These are phyloP conservation scores for Gymnopilus junonius DNA, from an alignment of 768 basidiomycete genomes.

Conservation along the genomic window DNA sequence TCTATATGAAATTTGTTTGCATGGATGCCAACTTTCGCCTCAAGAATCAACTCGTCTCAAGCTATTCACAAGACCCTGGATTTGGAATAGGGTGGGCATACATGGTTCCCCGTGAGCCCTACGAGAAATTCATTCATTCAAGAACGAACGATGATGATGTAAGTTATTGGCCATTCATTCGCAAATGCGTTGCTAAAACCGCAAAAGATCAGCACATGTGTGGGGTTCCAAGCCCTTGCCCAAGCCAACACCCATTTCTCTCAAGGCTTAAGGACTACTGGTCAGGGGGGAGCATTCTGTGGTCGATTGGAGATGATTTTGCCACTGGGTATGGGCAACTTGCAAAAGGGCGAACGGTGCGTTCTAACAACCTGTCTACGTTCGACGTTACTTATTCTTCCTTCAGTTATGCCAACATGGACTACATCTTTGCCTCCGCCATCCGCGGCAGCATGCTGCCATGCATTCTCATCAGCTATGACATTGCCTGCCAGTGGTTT, in stretches of 20 bases:
- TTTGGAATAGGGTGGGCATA: slow-evolving; percentile 16
- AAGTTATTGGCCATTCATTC: background rate
- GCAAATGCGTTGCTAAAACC: background rate
- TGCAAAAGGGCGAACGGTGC: slow-evolving; percentile 36
- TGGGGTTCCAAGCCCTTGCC: slow-evolving; percentile 25
- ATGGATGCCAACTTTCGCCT: slow-evolving; percentile 15
- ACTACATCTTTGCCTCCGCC: background rate
- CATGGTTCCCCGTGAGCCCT: slow-evolving; percentile 7
- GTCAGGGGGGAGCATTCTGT: slow-evolving; percentile 24
- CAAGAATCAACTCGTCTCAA: slow-evolving; percentile 16
- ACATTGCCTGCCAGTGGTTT: slow-evolving; percentile 35
- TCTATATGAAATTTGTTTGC: background rate
- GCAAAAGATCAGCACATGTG: slow-evolving; percentile 27
- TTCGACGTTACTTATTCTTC: background rate
- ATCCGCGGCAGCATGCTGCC: background rate
- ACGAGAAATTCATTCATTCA: slow-evolving; percentile 6
- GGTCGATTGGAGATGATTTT: slow-evolving; percentile 27
- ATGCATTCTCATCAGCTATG: slow-evolving; percentile 27
- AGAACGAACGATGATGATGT: slow-evolving; percentile 9
- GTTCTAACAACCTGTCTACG: background rate
- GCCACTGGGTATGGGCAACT: slow-evolving; percentile 30
- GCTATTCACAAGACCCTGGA: slow-evolving; percentile 14
- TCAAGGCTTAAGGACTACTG: slow-evolving; percentile 24
- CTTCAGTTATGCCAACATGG: background rate
- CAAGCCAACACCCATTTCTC: slow-evolving; percentile 24